Evolutionary conservation across 2,329 filamentous ascomycete species (phyloP).

Genomic region (Aspergillus niger): DNA sequence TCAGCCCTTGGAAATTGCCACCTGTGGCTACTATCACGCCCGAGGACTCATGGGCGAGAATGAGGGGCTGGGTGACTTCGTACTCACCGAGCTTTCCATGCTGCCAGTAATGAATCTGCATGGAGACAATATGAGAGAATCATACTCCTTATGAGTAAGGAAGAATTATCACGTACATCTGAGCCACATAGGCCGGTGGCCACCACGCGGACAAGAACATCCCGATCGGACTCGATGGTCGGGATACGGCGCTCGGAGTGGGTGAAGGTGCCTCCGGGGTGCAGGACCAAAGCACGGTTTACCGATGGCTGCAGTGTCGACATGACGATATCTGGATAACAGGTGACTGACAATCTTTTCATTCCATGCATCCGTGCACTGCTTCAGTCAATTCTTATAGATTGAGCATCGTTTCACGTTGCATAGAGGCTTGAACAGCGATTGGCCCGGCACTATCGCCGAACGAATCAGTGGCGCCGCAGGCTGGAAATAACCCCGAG

Average conservation of each 20-base stretch:
- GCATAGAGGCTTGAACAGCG: background rate
- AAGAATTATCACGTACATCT: slow-evolving; percentile 56
- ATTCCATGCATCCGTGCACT: background rate
- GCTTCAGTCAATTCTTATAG: background rate
- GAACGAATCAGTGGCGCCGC: background rate
- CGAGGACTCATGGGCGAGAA: background rate
- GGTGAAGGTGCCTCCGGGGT: background rate
- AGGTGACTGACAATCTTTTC: too few relatives aligned
- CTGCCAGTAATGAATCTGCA: background rate
- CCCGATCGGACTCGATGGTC: slow-evolving; percentile 48
- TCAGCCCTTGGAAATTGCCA: background rate
- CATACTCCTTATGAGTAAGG: background rate
- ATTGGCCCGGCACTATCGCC: background rate
- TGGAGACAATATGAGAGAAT: background rate
- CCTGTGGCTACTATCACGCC: background rate
- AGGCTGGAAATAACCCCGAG: background rate
- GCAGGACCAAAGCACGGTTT: background rate
- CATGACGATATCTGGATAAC: too few relatives aligned
- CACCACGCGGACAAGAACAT: slow-evolving; percentile 74
- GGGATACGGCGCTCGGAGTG: slow-evolving; percentile 16
- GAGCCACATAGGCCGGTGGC: slow-evolving; percentile 85
- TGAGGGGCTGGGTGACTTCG: background rate
- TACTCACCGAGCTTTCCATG: background rate
- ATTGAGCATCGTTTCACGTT: too few relatives aligned
- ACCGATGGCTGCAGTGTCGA: background rate